Base-by-base conservation (phyloP, 306 rosid species). In the Pachyrhizus erosus region DNA sequence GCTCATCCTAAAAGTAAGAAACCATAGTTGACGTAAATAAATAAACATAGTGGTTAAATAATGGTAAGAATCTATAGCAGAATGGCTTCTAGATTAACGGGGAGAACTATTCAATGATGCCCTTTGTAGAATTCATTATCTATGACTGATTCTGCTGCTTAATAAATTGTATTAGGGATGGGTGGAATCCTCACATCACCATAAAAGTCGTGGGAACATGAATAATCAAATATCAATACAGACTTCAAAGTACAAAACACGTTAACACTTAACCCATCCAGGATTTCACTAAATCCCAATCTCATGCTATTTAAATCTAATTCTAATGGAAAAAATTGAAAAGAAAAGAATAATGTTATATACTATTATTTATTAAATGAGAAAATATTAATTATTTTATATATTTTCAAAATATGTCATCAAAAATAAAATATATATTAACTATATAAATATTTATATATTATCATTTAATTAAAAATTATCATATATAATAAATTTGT, bases 111-210 rank as follows among this genome's bases (percentile, higher is more conserved):
- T 43, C n/a, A 12, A 58, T 45, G 23, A 42, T 37, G 75, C 45
- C 24, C 31, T 73, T 18, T 70, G 1, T 0, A 33, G 73, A 49
- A 48, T 82, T 75, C 61, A 64, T 65, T 75, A 64, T 74, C 62
- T 52, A 66, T 75, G 85, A 82, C 86, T 54, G 15, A 68, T 76
- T 21, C 29, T 27, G 21, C 5, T 37, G 5, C 39, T 39, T 52
- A 29, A 5, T 40, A 5, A 13, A 42, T 40, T 74, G 43, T 37
- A 29, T 55, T 75, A 37, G 64, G 21, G 24, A 55, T 29, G 46
- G 26, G 52, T n/a, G 31, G n/a, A 57, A 58, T 8, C 64, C 29
- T 45, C 23, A 60, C 10, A 48, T 68, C 58, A 52, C 75, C 66
- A 61, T 62, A 3, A 34, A 37, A 64, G 13, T 45, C 9, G 46